These are phyloP conservation scores for Claviceps africana DNA, from an alignment of 2,329 filamentous ascomycete species.

Conservation along the genomic window DNA sequence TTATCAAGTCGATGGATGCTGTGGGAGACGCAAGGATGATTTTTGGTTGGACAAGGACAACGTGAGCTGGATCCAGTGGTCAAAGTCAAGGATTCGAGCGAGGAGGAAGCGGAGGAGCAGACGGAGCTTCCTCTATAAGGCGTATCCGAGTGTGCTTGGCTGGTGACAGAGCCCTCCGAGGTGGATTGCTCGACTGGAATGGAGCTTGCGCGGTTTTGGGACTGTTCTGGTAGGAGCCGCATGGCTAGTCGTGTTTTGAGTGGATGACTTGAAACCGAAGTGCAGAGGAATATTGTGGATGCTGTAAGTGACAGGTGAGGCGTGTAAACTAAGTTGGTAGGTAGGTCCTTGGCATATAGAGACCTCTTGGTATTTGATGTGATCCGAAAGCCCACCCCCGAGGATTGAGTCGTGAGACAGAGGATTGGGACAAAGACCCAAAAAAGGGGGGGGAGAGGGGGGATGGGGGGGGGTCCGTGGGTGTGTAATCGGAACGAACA, in stretches of 20 bases:
- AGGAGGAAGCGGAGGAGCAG: constrained; percentile 6
- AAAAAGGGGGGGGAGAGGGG: neutral
- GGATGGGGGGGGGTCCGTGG: neutral
- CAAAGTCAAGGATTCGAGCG: neutral
- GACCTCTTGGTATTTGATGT: neutral
- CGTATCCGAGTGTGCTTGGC: neutral
- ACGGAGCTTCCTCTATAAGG: constrained; percentile 12
- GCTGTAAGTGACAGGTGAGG: neutral
- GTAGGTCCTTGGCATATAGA: neutral
- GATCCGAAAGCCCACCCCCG: constrained; percentile 3
- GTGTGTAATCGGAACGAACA: neutral
- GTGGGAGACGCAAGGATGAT: neutral
- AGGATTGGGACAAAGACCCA: neutral
- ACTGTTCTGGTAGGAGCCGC: constrained; percentile 7
- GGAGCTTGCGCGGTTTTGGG: constrained; percentile 7
- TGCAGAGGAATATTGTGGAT: neutral
- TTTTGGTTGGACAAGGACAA: constrained; percentile 4
- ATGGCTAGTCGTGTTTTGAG: constrained; percentile 5
- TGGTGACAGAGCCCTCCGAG: neutral
- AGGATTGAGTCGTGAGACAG: constrained; percentile 7
- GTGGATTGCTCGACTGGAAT: constrained; percentile 8
- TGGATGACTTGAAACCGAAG: neutral
- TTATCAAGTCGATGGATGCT: neutral
- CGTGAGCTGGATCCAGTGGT: neutral
- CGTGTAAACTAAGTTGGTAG: neutral